phyloP scores from a whole-genome alignment of 2,329 filamentous ascomycete species.

The Colletotrichum limetticola region DNA sequence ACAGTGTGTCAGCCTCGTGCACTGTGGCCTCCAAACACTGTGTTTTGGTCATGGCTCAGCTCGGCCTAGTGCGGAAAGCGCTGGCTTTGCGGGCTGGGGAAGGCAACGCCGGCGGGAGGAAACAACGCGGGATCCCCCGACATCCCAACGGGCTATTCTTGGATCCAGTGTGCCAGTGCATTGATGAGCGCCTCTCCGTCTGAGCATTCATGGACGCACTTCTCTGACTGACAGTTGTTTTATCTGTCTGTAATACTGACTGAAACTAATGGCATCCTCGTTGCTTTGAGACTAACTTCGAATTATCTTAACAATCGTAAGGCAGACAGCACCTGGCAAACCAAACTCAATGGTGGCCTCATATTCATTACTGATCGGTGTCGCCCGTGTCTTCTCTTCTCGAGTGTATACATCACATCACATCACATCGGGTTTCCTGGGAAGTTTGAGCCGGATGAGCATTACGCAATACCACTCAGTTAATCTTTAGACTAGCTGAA shows the following conservation, averaged over 20 bases:
- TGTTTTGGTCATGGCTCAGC: neutral
- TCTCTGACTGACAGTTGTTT: neutral
- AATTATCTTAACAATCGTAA: too few species aligned
- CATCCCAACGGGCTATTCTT: constrained; percentile 22
- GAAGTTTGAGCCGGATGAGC: neutral
- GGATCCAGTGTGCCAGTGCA: constrained; percentile 19
- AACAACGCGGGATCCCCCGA: constrained; percentile 29
- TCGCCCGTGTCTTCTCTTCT: too few species aligned
- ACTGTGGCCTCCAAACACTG: neutral
- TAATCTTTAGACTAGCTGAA: constrained; percentile 19
- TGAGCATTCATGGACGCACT: constrained; percentile 4
- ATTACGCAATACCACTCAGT: constrained; percentile 20
- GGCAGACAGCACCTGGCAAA: neutral
- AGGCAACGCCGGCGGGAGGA: neutral
- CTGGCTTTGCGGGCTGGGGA: neutral
- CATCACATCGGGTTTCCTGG: neutral
- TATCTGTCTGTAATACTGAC: neutral
- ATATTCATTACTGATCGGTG: neutral
- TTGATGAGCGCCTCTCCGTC: constrained; percentile 25
- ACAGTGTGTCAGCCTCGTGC: neutral
- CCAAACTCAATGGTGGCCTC: neutral
- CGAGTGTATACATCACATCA: too few species aligned
- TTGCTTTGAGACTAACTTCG: neutral
- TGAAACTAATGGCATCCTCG: neutral
- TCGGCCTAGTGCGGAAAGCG: neutral